Conservation (phyloP, 1,284 basidiomycete species). For the Marasmius oreades region DNA sequence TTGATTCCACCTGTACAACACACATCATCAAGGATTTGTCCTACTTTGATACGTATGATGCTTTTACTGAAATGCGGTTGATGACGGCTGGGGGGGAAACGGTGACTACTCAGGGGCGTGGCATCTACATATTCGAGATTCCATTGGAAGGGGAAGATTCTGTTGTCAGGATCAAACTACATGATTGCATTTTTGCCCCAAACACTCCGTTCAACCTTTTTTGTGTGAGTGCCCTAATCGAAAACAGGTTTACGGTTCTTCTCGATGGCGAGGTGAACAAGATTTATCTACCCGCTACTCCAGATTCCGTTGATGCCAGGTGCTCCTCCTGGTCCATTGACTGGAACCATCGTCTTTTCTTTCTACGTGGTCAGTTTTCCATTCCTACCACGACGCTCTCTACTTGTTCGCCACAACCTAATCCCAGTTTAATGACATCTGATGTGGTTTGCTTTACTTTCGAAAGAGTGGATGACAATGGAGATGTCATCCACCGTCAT, state of each 20-base stretch:
- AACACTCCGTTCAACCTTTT: conserved; percentile 4
- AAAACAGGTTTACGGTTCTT: not conserved
- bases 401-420: not conserved
- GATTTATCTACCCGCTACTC: too few relatives aligned
- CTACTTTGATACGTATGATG: conserved; percentile 3
- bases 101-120: not conserved
- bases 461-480: not conserved
- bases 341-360: not conserved
- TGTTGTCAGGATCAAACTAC: not conserved
- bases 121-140: not conserved
- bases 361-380: not conserved
- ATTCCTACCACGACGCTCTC: not conserved
- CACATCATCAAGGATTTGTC: conserved; percentile 5
- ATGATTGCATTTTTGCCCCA: conserved; percentile 9
- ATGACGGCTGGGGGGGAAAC: conserved; percentile 4
- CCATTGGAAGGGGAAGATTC: not conserved
- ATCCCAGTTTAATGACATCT: not conserved
- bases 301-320: not conserved
- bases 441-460: not conserved
- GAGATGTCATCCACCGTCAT: not conserved
- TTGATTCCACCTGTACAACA: conserved; percentile 5
- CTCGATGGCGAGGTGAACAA: not conserved
- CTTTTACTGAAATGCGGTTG: not conserved
- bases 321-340: conserved; percentile 2
- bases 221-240: conserved; percentile 4